Conservation (phyloP, 345 rosid species). For the Gossypium sturtianum region DNA sequence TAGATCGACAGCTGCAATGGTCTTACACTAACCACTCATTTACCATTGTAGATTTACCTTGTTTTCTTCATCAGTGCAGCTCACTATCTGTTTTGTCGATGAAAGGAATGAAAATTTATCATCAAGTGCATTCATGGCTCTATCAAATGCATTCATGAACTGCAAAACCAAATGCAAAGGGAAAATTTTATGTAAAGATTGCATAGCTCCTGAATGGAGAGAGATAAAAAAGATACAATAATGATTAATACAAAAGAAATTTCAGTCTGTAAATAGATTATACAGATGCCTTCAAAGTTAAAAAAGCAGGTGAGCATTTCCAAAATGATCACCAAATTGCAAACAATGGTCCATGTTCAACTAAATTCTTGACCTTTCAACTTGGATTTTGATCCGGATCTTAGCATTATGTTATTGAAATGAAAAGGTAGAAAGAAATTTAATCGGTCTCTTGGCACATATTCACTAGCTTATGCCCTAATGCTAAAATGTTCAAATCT, state of each 20-base stretch:
- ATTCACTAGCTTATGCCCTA: too few relatives aligned
- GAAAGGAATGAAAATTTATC: constrained; percentile 55
- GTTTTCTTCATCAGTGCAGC: constrained; percentile 59
- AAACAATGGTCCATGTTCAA: background rate
- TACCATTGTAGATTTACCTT: constrained; percentile 36
- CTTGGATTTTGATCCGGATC: too few relatives aligned
- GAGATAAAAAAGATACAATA: background rate
- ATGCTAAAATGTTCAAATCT: background rate
- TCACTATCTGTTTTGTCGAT: constrained; percentile 65
- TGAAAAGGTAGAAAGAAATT: too few relatives aligned
- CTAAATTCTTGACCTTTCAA: too few relatives aligned
- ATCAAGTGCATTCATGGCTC: constrained; percentile 68
- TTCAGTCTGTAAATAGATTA: background rate
- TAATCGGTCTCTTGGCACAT: too few relatives aligned
- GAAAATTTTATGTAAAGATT: background rate
- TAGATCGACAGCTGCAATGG: background rate
- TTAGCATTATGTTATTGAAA: too few relatives aligned
- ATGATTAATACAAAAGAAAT: background rate
- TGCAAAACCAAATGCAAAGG: constrained; percentile 25
- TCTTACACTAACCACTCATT: background rate
- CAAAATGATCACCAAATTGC: background rate
- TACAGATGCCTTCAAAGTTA: background rate
- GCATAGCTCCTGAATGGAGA: background rate
- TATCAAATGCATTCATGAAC: constrained; percentile 72
- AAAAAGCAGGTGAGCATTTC: background rate